Base-by-base conservation (phyloP, 495 filamentous ascomycete genomes). In the Cercophora sp. region DNA sequence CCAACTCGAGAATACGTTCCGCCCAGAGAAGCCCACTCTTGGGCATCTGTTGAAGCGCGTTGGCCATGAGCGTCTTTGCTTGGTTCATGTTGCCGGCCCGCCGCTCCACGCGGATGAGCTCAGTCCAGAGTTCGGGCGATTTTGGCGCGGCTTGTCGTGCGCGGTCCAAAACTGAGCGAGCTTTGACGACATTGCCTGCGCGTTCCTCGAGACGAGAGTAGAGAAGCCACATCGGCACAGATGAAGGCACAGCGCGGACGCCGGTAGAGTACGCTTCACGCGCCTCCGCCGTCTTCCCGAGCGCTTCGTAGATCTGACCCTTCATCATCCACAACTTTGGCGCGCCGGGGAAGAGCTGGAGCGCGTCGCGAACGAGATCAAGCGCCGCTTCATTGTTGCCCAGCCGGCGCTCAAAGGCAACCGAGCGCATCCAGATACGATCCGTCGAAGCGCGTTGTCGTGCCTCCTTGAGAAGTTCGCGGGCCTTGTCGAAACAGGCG, bases 301-400 rank as follows among this genome's bases (percentile, higher is more conserved):
- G 79, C 13, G 80, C 72, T 59, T 96, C 87, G 78, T 97, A 99
- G 54, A 97, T 89, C 59, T 99, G 93, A 3, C 94, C 93, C 70
- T 97, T 99, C 75, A 96, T 89, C 88, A 96, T 96, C 85, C 90
- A 96, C 9, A 99, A 79, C 66, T 96, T 96, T 48, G 88, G 83
- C 1, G 85, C 81, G 41, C 82, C 81, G 9, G 94, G 92, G 69
- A 93, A 97, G n/a, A 88, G 74, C 48, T 89, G 85, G 0, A 99
- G 76, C 23, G 85, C 94, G 62, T 96, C 82, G 59, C 86, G 89
- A 54, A 89, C 90, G 5, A 97, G 82, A 57, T 95, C 84, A 3
- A 99, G 76, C 0, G 92, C 88, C 0, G 83, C 84, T 29, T 93
- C 86, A 34, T 77, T 75, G 57, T 93, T 85, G 29, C 85, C 86